Base-by-base conservation (phyloP, 2,329 filamentous ascomycete species). In the Colletotrichum paranaense region DNA sequence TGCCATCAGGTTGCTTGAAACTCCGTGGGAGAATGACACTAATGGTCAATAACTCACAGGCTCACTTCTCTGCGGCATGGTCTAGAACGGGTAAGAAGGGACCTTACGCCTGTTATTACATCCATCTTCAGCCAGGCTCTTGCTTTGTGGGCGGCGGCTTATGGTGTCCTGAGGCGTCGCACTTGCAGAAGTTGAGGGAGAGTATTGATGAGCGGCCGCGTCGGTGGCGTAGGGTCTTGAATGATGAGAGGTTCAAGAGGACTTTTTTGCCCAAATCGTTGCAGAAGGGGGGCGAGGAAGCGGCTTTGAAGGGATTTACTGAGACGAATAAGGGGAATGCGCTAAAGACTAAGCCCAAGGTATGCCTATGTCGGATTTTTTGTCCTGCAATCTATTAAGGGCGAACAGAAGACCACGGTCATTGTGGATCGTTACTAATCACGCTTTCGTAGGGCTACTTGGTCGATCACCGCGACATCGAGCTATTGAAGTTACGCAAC, bases 21-120 rank as follows among this genome's bases (percentile, higher is more conserved):
- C 26, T 22, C 12, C 0, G 8, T 11, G 42, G 42, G 5, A 63
- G 2, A 53, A 3, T 11, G 3, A 11, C 53, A 16, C n/a, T 63
- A 6, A 53, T 5, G 0, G 7, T 4, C 3, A 8, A 19, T 2
- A n/a, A 2, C 9, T 12, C 12, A 19, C 42, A 94, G 92, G 90
- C 94, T 67, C 91, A 95, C 83, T 97, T 95, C 82, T 94, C 93
- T 11, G 95, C 93, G 49, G 94, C 94, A 28, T 97, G 94, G 91
- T 97, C 94, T 69, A 92, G 95, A 24, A 97, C 95, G 0, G 95
- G 95, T 24, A 90, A 93, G 67, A 97, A 98, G 82, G 94, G 94
- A 0, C 92, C 93, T 11, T 97, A 97, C 82, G 95, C 95, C 7
- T 92, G 91, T 79, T 98, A 98, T 84, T 98, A 97, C 83, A 84